Percentiles rank a stretch among this genome's conserved stretches.
Evolutionary conservation across 2,329 filamentous ascomycete genomes (phyloP).

Genomic region (Aspergillus felis): DNA sequence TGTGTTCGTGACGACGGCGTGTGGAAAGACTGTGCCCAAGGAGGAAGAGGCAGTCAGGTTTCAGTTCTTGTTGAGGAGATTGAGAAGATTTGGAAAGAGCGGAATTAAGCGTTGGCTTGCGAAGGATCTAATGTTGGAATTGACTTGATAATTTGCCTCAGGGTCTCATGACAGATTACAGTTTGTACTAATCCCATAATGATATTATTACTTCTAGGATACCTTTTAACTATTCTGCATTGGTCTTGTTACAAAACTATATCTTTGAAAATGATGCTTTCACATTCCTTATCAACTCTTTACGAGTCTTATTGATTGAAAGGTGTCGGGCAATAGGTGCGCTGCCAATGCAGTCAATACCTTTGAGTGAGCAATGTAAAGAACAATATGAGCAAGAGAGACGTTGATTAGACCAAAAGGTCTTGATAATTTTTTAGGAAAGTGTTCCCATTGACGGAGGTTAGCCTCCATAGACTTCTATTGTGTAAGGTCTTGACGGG

Average conservation of each 20-base stretch:
- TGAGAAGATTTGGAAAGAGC: slow-evolving; percentile 59
- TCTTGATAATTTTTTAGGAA: neutral
- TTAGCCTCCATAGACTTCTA: neutral
- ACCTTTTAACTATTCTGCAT: neutral
- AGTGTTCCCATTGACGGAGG: neutral
- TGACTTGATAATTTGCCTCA: neutral
- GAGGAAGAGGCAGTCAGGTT: slow-evolving; percentile 46
- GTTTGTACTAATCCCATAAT: neutral
- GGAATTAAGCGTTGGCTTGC: slow-evolving; percentile 17
- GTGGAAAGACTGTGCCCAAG: slow-evolving; percentile 77
- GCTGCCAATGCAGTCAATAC: neutral
- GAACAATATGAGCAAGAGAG: neutral
- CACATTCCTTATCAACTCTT: neutral
- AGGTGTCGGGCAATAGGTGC: neutral
- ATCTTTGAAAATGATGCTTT: neutral
- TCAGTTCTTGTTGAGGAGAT: slow-evolving; percentile 71
- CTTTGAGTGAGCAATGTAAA: neutral
- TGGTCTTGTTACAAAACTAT: neutral
- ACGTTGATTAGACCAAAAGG: neutral
- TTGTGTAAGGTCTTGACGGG: neutral
- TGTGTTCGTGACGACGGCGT: slow-evolving; percentile 76
- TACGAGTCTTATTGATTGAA: neutral
- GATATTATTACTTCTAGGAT: neutral
- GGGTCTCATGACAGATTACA: neutral
- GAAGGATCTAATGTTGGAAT: neutral